A percentile compares a stretch with the other conserved stretches of the same genome.
Conservation (phyloP, 1,284 basidiomycete genomes). For the Apiotrichum gracile region DNA sequence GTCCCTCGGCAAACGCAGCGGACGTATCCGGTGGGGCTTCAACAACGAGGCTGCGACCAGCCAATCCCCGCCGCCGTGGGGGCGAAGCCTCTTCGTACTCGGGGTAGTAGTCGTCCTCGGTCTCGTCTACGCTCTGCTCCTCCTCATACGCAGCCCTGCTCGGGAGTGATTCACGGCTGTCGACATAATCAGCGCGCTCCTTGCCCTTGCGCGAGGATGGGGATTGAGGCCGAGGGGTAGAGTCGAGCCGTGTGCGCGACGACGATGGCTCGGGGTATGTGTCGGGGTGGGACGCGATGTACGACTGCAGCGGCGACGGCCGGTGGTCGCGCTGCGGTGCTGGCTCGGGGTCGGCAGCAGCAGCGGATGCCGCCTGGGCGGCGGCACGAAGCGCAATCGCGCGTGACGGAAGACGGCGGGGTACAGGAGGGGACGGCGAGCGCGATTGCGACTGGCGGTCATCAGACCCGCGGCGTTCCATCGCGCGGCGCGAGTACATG, state of each 20-base stretch:
- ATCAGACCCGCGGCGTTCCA: background rate
- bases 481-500: conserved; percentile 6
- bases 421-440: background rate
- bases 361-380: background rate
- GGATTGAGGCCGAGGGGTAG: conserved; percentile 1
- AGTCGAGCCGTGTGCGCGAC: conserved; percentile 4
- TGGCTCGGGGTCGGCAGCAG: background rate
- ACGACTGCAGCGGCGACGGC: conserved; percentile 25
- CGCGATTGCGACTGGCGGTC: background rate
- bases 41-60: background rate
- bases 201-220: conserved; percentile 30
- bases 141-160: background rate
- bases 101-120: background rate
- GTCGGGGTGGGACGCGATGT: conserved; percentile 19
- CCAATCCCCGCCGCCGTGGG: background rate
- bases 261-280: conserved; percentile 7
- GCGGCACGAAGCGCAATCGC: conserved; percentile 21
- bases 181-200: conserved; percentile 14
- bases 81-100: background rate
- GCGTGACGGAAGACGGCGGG: conserved; percentile 18
- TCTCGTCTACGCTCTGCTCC: background rate
- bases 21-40: conserved; percentile 17
- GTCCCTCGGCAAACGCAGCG: conserved; percentile 25
- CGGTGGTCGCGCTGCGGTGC: conserved; percentile 1
- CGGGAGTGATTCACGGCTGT: background rate